Percentiles rank a stretch among this genome's conserved stretches.
phyloP scores from a whole-genome alignment of 2,329 filamentous ascomycete genomes.

The Phialophora chinensis region DNA sequence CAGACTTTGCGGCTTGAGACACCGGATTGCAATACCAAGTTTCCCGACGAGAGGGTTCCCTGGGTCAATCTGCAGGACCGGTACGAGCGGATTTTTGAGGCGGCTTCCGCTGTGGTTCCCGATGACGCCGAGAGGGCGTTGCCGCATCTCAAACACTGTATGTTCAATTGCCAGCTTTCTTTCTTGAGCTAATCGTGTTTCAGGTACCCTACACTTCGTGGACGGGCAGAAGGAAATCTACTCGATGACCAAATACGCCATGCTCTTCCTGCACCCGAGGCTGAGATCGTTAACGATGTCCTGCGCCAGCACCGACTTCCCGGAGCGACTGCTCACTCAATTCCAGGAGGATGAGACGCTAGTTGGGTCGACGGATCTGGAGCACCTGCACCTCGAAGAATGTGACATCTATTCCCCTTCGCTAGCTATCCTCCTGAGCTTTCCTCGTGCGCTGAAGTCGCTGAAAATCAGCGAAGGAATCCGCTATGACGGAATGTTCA shows the following conservation, averaged over 20 bases:
- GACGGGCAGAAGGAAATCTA: slow-evolving; percentile 37
- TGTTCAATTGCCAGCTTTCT: neutral
- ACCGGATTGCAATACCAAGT: slow-evolving; percentile 38
- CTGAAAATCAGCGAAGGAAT: slow-evolving; percentile 40
- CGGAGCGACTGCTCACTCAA: slow-evolving; percentile 25
- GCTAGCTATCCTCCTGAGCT: slow-evolving; percentile 35
- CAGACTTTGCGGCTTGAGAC: slow-evolving; percentile 37
- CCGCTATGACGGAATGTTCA: slow-evolving; percentile 38
- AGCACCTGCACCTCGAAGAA: slow-evolving; percentile 39
- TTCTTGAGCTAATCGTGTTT: neutral
- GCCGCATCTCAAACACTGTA: slow-evolving; percentile 34
- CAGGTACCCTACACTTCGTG: slow-evolving; percentile 40
- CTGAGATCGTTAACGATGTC: slow-evolving; percentile 39
- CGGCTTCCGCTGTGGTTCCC: slow-evolving; percentile 35
- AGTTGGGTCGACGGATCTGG: slow-evolving; percentile 34
- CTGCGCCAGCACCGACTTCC: slow-evolving; percentile 40
- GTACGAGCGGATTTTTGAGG: slow-evolving; percentile 39
- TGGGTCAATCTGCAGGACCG: slow-evolving; percentile 39
- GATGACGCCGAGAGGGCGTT: slow-evolving; percentile 28
- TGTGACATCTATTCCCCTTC: slow-evolving; percentile 38
- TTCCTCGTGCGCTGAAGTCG: slow-evolving; percentile 37
- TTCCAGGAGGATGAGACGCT: slow-evolving; percentile 32
- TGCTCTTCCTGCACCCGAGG: slow-evolving; percentile 39
- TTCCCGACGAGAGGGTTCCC: slow-evolving; percentile 34
- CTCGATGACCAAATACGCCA: slow-evolving; percentile 39